Evolutionary conservation across 2,329 filamentous ascomycete species (phyloP), one percentile per base, ranked within the genome.

Genomic region (Pseudonectria foliicola): DNA sequence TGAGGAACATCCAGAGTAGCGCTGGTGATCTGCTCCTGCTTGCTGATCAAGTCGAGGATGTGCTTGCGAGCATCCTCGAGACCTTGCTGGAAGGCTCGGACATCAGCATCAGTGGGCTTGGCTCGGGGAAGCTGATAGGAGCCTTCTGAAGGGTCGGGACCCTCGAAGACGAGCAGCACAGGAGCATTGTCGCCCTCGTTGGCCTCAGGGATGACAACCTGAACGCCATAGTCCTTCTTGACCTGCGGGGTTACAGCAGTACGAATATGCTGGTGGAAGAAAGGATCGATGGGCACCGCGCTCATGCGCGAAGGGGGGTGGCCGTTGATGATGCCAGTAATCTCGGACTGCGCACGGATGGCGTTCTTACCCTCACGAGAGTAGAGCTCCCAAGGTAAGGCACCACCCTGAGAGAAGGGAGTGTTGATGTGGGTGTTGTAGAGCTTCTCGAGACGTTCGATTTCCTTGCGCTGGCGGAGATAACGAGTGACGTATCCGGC

Each of bases 401-500:
- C 78, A 25, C 80, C 80, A 29, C 85, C 78, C 32, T 75, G 70
- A 3, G 76, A 73, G 44, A 73, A 75, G 1, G 87, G 85, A 2
- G 88, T 80, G 50, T 90, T 85, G 57, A 96, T 93, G 58, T 86
- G 85, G n/a, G 88, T 82, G 53, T 84, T 76, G 61, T 95, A 85
- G 31, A 76, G 64, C 40, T 75, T 77, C 66, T 95, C 88, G 11
- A 98, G 71, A 33, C 87, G 79, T 49, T 85, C 77, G 50, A 96
- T 82, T 48, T 90, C 85, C 49, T 80, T 76, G 29, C 85, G 82
- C 52, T 92, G 78, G 37, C 81, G 81, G 33, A 96, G 72, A 61
- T 98, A 98, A 35, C 86, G 80, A 2, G 89, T 92, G 38, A 98
- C 70, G 49, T 90, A 84, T 40, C 82, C 80, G 10, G 89, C 90